Evolutionary conservation across 108 stramenopile genomes (phyloP).

Genomic region (Phaeodactylum tricornutum): DNA sequence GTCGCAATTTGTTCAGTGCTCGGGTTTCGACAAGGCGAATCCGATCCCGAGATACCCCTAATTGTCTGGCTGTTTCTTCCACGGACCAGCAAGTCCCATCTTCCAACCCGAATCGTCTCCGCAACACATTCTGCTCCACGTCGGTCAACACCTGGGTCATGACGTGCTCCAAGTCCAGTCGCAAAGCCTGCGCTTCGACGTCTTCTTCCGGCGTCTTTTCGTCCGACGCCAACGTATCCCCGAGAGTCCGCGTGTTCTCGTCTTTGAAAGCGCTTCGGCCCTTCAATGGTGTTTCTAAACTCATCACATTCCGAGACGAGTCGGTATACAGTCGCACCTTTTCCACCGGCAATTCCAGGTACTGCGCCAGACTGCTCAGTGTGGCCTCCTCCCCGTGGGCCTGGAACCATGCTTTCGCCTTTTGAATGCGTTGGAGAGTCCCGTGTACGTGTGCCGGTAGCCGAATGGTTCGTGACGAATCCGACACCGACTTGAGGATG

Average conservation of each 20-base stretch:
- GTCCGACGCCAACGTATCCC: constrained; percentile 54
- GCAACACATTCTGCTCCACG: constrained; percentile 65
- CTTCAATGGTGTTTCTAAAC: constrained; percentile 41
- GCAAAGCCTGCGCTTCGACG: constrained; percentile 36
- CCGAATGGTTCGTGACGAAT: constrained; percentile 73
- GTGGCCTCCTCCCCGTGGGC: no score
- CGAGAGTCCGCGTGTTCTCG: constrained; percentile 45
- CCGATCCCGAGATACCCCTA: constrained; percentile 67
- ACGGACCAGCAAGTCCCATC: no score
- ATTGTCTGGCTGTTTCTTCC: constrained; percentile 58
- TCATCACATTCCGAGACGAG: constrained; percentile 40
- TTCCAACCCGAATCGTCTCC: constrained; percentile 79
- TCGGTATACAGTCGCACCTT: constrained; percentile 50
- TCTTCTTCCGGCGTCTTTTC: constrained; percentile 64
- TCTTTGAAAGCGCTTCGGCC: constrained; percentile 5
- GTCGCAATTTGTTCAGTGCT: constrained; percentile 86
- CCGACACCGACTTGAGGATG: constrained; percentile 75
- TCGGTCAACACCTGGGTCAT: constrained; percentile 38
- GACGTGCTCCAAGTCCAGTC: constrained; percentile 42
- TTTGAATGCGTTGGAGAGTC: constrained; percentile 53
- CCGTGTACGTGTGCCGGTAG: constrained; percentile 78
- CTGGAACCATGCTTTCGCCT: constrained; percentile 35
- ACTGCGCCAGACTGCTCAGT: constrained; percentile 70
- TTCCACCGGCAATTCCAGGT: constrained; percentile 52
- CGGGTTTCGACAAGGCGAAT: constrained; percentile 77